These are phyloP conservation scores for Rubia peregrina DNA, from an alignment of 305 asterid species.

Conservation along the genomic window DNA sequence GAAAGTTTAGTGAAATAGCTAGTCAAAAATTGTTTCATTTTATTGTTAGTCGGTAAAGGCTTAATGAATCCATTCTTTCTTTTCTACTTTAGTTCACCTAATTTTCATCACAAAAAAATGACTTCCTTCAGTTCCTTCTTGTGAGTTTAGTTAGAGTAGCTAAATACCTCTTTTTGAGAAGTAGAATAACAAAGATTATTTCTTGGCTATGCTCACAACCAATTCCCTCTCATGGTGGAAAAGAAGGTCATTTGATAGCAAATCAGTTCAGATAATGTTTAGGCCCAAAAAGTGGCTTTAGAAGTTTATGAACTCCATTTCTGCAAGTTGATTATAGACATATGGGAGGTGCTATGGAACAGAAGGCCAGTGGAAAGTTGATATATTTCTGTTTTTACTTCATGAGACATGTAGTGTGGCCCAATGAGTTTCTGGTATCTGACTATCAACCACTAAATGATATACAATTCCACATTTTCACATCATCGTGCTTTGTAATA, in stretches of 20 bases:
- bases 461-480: background rate
- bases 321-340: background rate
- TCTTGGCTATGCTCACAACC: background rate
- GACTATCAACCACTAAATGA: background rate
- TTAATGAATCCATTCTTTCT: background rate
- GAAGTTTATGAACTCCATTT: background rate
- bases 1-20: background rate
- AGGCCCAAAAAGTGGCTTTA: background rate
- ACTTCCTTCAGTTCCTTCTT: background rate
- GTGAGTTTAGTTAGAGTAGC: background rate
- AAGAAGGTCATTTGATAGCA: background rate
- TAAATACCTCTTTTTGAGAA: background rate
- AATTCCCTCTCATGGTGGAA: background rate
- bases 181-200: background rate
- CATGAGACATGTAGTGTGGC: background rate
- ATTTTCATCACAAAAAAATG: background rate
- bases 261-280: background rate
- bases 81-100: background rate
- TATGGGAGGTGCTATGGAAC: background rate
- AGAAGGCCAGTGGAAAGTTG: background rate
- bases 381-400: background rate
- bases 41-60: background rate
- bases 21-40: background rate
- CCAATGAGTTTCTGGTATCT: background rate
- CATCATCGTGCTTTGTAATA: background rate